A percentile compares a stretch with the other conserved stretches of the same genome.
phyloP scores from a whole-genome alignment of 164 flowering plant species.

The Pachysandra terminalis region DNA sequence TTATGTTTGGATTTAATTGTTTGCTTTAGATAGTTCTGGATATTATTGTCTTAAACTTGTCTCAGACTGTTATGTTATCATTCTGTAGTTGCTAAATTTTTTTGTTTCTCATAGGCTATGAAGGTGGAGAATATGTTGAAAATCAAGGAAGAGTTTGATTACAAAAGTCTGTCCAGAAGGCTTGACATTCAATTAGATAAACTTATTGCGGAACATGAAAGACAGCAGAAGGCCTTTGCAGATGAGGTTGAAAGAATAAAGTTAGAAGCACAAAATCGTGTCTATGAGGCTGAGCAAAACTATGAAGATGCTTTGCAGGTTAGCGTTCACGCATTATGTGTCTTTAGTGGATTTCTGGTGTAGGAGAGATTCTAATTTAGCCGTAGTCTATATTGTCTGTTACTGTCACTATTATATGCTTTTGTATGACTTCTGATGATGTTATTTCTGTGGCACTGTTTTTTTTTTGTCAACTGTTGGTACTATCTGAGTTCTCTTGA shows the following conservation, averaged over 20 bases:
- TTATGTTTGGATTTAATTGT: too few relatives aligned
- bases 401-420: too few relatives aligned
- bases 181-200: slow-evolving; percentile 84
- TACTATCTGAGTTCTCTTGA: too few relatives aligned
- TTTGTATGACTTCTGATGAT: too few relatives aligned
- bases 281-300: slow-evolving; percentile 64
- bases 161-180: slow-evolving; percentile 84
- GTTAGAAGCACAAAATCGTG: slow-evolving; percentile 50
- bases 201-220: slow-evolving; percentile 79
- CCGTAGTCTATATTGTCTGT: too few relatives aligned
- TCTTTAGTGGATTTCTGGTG: too few relatives aligned
- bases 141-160: slow-evolving; percentile 94
- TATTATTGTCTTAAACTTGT: background rate
- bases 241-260: slow-evolving; percentile 64
- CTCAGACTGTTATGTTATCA: background rate
- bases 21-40: too few relatives aligned
- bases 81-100: background rate
- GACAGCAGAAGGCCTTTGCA: slow-evolving; percentile 74
- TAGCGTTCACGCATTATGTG: slow-evolving; percentile 1
- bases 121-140: slow-evolving; percentile 97
- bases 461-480: too few relatives aligned
- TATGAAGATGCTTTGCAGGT: slow-evolving; percentile 81
- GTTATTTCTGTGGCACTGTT: too few relatives aligned
- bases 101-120: slow-evolving; percentile 69
- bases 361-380: too few relatives aligned